A percentile compares a stretch with the other conserved stretches of the same genome.
Evolutionary conservation across 2,329 filamentous ascomycete species (phyloP).

Genomic region (Fusarium coicis): DNA sequence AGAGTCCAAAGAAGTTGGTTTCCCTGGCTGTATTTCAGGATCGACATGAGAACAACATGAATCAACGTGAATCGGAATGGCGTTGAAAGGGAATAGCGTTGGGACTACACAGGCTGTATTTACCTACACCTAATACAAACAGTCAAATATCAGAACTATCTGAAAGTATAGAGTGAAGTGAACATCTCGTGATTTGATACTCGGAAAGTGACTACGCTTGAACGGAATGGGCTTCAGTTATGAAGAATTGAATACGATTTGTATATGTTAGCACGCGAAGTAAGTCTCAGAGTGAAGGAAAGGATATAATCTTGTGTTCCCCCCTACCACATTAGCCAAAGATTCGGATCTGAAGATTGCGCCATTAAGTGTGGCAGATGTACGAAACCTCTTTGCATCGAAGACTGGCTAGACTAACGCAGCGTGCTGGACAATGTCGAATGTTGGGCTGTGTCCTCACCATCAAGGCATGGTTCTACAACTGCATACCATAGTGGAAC

Average conservation of each 20-base stretch:
- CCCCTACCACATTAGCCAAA: too few species aligned
- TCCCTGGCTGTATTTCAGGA: background rate
- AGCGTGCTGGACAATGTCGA: too few species aligned
- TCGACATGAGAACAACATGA: background rate
- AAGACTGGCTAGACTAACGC: background rate
- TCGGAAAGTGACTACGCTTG: fast-evolving
- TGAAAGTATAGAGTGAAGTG: background rate
- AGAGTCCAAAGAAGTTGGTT: too few species aligned
- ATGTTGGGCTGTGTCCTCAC: background rate
- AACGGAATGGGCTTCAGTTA: fast-evolving
- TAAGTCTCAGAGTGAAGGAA: fast-evolving
- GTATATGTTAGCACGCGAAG: background rate
- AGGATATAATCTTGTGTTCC: fast-evolving
- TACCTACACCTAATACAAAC: slow-evolving; percentile 14
- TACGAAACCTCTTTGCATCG: too few species aligned
- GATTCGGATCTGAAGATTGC: too few species aligned
- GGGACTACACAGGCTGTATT: slow-evolving; percentile 8
- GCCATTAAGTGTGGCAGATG: too few species aligned
- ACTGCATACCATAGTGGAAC: background rate
- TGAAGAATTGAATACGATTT: fast-evolving
- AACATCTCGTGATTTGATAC: fast-evolving
- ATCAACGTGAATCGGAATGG: background rate
- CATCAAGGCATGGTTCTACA: background rate
- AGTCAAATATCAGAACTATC: background rate
- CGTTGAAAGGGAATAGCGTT: slow-evolving; percentile 23